Evolutionary conservation across 148 eudicot species (phyloP).

Genomic region (Oxyria digyna): DNA sequence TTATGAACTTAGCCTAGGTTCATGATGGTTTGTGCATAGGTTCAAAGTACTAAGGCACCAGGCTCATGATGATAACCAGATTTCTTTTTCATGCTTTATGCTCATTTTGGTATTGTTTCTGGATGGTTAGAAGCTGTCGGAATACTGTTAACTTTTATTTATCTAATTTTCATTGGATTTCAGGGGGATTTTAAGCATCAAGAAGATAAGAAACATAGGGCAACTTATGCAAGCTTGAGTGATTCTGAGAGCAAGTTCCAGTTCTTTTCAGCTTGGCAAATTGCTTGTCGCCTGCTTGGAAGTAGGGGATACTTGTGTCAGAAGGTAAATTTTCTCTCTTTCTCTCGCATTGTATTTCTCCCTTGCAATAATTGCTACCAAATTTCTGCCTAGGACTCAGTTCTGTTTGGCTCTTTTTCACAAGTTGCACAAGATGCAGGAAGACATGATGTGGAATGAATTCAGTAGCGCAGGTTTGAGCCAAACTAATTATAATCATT

Average conservation of each 20-base stretch:
- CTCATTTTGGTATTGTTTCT: too few species aligned
- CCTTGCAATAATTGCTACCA: neutral
- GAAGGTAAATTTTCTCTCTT: constrained; percentile 36
- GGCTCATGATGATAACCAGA: too few species aligned
- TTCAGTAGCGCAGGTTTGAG: constrained; percentile 49
- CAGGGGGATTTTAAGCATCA: constrained; percentile 75
- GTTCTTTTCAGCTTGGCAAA: constrained; percentile 81
- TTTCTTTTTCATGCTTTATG: too few species aligned
- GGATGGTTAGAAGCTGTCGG: too few species aligned
- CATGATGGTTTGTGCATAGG: too few species aligned
- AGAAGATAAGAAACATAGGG: constrained; percentile 91
- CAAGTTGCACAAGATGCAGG: constrained; percentile 21
- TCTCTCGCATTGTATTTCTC: neutral
- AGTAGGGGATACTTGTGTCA: constrained; percentile 96
- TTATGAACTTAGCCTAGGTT: too few species aligned
- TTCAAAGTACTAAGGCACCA: too few species aligned
- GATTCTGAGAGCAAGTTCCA: constrained; percentile 69
- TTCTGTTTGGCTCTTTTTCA: neutral
- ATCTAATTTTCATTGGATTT: too few species aligned
- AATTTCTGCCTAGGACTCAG: too few species aligned
- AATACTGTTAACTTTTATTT: too few species aligned
- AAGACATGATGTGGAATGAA: constrained; percentile 89
- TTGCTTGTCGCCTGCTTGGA: constrained; percentile 96
- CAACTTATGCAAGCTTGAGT: constrained; percentile 49
- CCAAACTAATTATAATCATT: neutral